These are phyloP conservation scores for Eucalyptus sp. DNA, from an alignment of 345 rosid species.

Conservation along the genomic window DNA sequence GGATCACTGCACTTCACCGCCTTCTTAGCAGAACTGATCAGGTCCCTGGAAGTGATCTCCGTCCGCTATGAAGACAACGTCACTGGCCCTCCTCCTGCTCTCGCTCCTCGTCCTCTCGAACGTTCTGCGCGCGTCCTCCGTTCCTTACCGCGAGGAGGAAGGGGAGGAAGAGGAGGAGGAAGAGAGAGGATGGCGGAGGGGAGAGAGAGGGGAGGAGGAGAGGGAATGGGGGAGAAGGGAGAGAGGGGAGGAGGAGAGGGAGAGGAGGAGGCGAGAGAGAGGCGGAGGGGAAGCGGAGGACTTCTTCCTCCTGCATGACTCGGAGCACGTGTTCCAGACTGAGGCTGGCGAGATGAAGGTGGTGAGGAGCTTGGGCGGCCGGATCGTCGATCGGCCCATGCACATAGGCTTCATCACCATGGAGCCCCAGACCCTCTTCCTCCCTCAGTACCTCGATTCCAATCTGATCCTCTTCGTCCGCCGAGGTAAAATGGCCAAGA, in stretches of 20 bases:
- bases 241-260: neutral
- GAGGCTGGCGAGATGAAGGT: conserved; percentile 76
- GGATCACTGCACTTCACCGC: neutral
- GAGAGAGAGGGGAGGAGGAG: neutral
- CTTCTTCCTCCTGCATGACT: conserved; percentile 41
- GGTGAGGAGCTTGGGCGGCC: conserved; percentile 30
- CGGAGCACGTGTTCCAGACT: conserved; percentile 46
- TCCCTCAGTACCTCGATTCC: conserved; percentile 83
- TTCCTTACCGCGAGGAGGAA: neutral
- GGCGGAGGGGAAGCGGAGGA: neutral
- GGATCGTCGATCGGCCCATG: conserved; percentile 43
- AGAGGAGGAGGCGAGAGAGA: neutral
- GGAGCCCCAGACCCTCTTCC: conserved; percentile 70
- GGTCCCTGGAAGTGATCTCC: neutral
- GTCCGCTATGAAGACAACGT: neutral
- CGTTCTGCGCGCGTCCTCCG: neutral
- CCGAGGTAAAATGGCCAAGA: conserved; percentile 20
- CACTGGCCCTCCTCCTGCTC: neutral
- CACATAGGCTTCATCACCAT: conserved; percentile 85
- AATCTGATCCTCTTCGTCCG: conserved; percentile 60
- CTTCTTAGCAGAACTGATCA: neutral
- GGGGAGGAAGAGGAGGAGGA: neutral
- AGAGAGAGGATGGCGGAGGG: neutral
- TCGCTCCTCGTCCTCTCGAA: neutral
- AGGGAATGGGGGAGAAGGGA: neutral